phyloP scores from a whole-genome alignment of 352 stramenopile species.

The Pythium insidiosum region DNA sequence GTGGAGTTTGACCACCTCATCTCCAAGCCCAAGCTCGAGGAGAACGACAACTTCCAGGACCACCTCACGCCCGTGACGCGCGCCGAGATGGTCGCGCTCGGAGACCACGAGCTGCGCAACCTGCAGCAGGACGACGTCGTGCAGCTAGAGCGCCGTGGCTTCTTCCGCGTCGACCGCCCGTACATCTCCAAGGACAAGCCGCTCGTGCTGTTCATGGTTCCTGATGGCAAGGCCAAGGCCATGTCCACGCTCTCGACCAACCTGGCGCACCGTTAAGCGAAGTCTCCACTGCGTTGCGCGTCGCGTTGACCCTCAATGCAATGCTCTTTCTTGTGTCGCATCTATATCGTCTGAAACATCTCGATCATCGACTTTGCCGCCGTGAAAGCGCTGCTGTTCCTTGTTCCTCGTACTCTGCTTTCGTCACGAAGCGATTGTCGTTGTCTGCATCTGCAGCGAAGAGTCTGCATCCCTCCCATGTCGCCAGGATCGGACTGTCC shows the following conservation, averaged over 20 bases:
- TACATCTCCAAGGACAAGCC: slow-evolving; percentile 82
- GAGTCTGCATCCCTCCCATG: slow-evolving; percentile 44
- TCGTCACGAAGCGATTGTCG: slow-evolving; percentile 34
- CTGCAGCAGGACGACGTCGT: slow-evolving; percentile 94
- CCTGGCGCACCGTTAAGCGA: slow-evolving; percentile 72
- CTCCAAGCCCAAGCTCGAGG: slow-evolving; percentile 98
- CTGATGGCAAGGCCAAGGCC: slow-evolving; percentile 93
- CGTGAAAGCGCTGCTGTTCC: too few species aligned
- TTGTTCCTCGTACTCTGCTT: slow-evolving; percentile 69
- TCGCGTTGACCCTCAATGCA: too few species aligned
- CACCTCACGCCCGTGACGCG: slow-evolving; percentile 94
- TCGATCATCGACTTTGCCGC: too few species aligned
- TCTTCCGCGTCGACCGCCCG: slow-evolving; percentile 96
- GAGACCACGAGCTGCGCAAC: slow-evolving; percentile 94
- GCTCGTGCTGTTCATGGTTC: slow-evolving; percentile 98
- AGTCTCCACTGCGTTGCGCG: too few species aligned
- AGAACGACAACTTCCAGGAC: slow-evolving; percentile 97
- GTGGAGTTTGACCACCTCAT: slow-evolving; percentile 99
- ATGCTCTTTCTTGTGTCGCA: too few species aligned
- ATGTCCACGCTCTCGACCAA: slow-evolving; percentile 88
- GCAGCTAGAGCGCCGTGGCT: slow-evolving; percentile 97
- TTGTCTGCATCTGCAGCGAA: slow-evolving; percentile 23
- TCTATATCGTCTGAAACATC: too few species aligned
- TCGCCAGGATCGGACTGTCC: slow-evolving; percentile 49
- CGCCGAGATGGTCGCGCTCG: too few species aligned